Percentiles rank a stretch among this genome's conserved stretches.
These are phyloP conservation scores for Quercus lobata DNA, from an alignment of 331 rosid genomes.

Conservation along the genomic window DNA sequence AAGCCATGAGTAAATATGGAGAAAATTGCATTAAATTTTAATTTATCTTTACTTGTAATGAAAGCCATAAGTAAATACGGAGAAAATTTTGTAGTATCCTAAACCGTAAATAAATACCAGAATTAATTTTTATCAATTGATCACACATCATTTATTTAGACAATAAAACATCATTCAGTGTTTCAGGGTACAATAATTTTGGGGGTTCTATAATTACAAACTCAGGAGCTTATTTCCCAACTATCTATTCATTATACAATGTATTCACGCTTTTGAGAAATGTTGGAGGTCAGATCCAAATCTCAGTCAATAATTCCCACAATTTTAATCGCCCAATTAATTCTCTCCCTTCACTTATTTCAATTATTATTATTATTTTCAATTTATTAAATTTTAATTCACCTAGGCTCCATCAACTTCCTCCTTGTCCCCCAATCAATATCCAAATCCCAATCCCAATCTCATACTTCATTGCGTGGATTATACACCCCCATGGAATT, in stretches of 20 bases:
- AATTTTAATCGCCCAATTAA: constrained; percentile 27
- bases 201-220: neutral
- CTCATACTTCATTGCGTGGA: neutral
- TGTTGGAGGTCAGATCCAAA: constrained; percentile 33
- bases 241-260: neutral
- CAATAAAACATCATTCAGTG: too few relatives aligned
- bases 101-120: too few relatives aligned
- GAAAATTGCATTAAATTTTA: too few relatives aligned
- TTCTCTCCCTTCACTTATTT: neutral
- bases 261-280: neutral
- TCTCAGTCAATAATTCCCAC: constrained; percentile 31
- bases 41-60: too few relatives aligned
- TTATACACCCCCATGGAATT: neutral
- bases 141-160: too few relatives aligned
- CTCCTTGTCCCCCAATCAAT: constrained; percentile 15
- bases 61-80: too few relatives aligned
- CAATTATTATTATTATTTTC: neutral
- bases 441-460: neutral
- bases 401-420: constrained; percentile 17
- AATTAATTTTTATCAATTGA: too few relatives aligned
- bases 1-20: too few relatives aligned
- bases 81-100: too few relatives aligned
- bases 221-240: constrained; percentile 11
- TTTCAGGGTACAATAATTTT: too few relatives aligned
- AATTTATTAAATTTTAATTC: constrained; percentile 1